These are phyloP conservation scores for Cudoniella acicularis DNA, from an alignment of 495 filamentous ascomycete genomes.

Conservation along the genomic window DNA sequence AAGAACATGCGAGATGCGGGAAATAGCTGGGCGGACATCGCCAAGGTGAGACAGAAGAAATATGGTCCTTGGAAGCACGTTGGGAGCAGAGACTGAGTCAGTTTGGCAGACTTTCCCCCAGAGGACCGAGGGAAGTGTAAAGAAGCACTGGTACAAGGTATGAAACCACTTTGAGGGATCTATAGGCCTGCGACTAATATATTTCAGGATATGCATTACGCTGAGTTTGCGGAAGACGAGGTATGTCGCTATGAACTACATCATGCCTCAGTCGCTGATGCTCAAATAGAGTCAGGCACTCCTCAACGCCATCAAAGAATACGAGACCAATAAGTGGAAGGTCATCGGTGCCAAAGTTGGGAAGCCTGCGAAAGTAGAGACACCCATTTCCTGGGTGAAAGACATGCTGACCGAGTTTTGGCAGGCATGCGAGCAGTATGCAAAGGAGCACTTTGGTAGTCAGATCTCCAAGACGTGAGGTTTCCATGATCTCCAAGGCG, in stretches of 20 bases:
- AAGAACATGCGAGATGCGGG: constrained; percentile 92
- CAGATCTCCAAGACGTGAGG: constrained; percentile 1
- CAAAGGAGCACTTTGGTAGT: constrained; percentile 87
- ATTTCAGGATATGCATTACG: constrained; percentile 90
- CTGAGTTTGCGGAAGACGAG: constrained; percentile 98
- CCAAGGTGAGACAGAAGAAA: constrained; percentile 60
- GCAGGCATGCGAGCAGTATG: constrained; percentile 96
- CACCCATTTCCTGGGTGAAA: constrained; percentile 6
- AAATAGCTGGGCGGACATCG: constrained; percentile 94
- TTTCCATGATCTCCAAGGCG: neutral
- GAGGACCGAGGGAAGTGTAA: constrained; percentile 93
- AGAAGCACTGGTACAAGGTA: constrained; percentile 99
- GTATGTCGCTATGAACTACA: constrained; percentile 42
- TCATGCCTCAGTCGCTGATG: constrained; percentile 28
- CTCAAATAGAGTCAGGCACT: constrained; percentile 69
- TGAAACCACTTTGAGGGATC: constrained; percentile 12
- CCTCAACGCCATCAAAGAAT: constrained; percentile 94
- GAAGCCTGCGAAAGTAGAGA: constrained; percentile 86
- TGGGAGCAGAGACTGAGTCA: constrained; percentile 11
- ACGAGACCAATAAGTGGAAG: constrained; percentile 98
- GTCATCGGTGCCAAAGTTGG: constrained; percentile 92
- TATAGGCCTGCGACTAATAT: constrained; percentile 11
- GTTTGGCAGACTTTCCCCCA: constrained; percentile 74
- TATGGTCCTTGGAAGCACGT: constrained; percentile 2
- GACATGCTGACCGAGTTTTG: constrained; percentile 25